Percentiles rank a stretch among this genome's conserved stretches.
Conservation (phyloP, 1,284 basidiomycete species). For the Leccinum laetum region DNA sequence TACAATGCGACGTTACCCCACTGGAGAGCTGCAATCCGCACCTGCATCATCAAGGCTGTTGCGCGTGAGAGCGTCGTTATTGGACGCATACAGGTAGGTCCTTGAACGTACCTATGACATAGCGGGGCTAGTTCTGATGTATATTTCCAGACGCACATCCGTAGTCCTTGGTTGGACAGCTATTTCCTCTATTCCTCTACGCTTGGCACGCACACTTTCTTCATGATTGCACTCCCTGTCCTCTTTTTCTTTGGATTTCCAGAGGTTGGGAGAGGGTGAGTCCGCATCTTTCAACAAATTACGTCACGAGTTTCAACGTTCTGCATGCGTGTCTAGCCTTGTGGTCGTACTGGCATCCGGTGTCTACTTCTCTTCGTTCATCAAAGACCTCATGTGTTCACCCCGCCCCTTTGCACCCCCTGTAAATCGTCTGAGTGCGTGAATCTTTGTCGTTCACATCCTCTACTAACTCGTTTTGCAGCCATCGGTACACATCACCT, state of each 20-base stretch:
- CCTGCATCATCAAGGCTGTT: conserved; percentile 58
- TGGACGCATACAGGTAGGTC: conserved; percentile 66
- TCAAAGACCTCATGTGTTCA: conserved; percentile 90
- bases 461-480: conserved; percentile 31
- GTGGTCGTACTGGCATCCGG: conserved; percentile 77
- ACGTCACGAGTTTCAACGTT: not conserved
- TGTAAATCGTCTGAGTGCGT: conserved; percentile 81
- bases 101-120: not conserved
- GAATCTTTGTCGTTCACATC: not conserved
- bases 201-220: conserved; percentile 93
- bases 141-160: conserved; percentile 47
- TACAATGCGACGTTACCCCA: conserved; percentile 26
- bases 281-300: not conserved
- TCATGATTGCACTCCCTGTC: conserved; percentile 86
- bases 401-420: conserved; percentile 93
- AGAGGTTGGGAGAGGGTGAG: conserved; percentile 75
- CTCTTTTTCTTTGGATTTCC: conserved; percentile 87
- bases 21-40: conserved; percentile 71
- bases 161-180: conserved; percentile 74
- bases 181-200: conserved; percentile 93
- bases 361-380: conserved; percentile 81
- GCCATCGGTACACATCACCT: conserved; percentile 85
- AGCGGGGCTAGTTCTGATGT: not conserved
- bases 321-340: conserved; percentile 45
- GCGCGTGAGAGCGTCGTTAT: conserved; percentile 67